A percentile compares a stretch with the other conserved stretches of the same genome.
Evolutionary conservation across 345 rosid species (phyloP).

Genomic region (Cochlearia excelsa): DNA sequence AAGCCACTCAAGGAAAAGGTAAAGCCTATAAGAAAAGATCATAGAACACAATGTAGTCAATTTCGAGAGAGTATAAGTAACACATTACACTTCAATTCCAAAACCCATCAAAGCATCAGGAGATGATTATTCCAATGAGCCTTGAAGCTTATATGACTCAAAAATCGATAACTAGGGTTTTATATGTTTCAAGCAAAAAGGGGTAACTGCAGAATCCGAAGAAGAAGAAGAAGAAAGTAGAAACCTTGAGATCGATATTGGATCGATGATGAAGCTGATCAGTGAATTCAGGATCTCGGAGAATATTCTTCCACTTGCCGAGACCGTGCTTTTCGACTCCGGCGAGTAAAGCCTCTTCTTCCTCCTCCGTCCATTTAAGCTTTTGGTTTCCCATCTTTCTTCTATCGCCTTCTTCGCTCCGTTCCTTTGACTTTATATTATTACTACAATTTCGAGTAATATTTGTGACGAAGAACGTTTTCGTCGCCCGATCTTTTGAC

Average conservation of each 20-base stretch:
- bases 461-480: too few relatives aligned
- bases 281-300: slow-evolving; percentile 67
- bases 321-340: slow-evolving; percentile 70
- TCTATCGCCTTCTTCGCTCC: slow-evolving; percentile 3
- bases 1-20: background rate
- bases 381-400: slow-evolving; percentile 74
- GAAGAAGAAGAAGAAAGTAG: background rate
- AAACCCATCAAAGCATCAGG: too few relatives aligned
- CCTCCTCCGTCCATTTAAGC: slow-evolving; percentile 81
- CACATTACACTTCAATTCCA: too few relatives aligned
- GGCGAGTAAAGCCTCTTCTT: slow-evolving; percentile 68
- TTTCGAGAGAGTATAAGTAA: too few relatives aligned
- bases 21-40: background rate
- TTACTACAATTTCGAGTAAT: too few relatives aligned
- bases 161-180: background rate
- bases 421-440: background rate
- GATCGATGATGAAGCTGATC: slow-evolving; percentile 60
- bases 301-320: slow-evolving; percentile 87
- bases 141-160: background rate
- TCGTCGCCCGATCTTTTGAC: too few relatives aligned
- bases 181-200: background rate
- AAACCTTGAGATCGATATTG: slow-evolving; percentile 87
- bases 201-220: background rate
- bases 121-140: too few relatives aligned
- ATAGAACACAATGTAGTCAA: too few relatives aligned